Evolutionary conservation across 805 yeast species (phyloP).

Genomic region (Ogataea polymorpha): DNA sequence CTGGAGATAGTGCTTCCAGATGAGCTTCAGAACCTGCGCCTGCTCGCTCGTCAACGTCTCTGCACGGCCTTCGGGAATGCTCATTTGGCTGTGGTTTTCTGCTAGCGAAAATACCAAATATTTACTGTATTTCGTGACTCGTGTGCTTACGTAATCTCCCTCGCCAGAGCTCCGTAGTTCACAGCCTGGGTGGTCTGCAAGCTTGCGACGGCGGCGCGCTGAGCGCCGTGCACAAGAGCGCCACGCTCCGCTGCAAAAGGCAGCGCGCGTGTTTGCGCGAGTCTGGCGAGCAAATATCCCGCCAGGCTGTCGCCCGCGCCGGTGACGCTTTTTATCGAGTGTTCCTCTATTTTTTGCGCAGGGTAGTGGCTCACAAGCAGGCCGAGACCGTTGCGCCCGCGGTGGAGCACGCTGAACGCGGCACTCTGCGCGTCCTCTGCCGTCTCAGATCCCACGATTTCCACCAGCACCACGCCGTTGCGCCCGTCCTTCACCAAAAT

Average conservation of each 20-base stretch:
- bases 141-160: slow-evolving; percentile 3
- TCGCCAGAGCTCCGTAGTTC: slow-evolving; percentile 16
- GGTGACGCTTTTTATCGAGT: slow-evolving; percentile 59
- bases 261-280: slow-evolving; percentile 20
- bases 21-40: slow-evolving; percentile 62
- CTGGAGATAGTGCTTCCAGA: slow-evolving; percentile 64
- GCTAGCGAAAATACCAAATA: background rate
- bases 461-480: slow-evolving; percentile 53
- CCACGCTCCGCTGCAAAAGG: slow-evolving; percentile 9
- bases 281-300: slow-evolving; percentile 55
- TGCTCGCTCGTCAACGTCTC: slow-evolving; percentile 50
- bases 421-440: slow-evolving; percentile 3
- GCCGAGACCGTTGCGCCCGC: slow-evolving; percentile 39
- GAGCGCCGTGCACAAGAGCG: slow-evolving; percentile 23
- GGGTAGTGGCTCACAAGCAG: slow-evolving; percentile 63
- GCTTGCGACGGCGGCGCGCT: slow-evolving; percentile 27
- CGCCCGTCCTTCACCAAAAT: slow-evolving; percentile 65
- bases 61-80: slow-evolving; percentile 39
- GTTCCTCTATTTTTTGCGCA: slow-evolving; percentile 29
- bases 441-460: slow-evolving; percentile 31
- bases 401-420: slow-evolving; percentile 20
- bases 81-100: slow-evolving; percentile 3
- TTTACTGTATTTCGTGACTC: background rate
- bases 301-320: slow-evolving; percentile 87
- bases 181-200: slow-evolving; percentile 23